phyloP scores from a whole-genome alignment of 192 early-diverging fungal genomes.

The Umbelopsis isabellina region DNA sequence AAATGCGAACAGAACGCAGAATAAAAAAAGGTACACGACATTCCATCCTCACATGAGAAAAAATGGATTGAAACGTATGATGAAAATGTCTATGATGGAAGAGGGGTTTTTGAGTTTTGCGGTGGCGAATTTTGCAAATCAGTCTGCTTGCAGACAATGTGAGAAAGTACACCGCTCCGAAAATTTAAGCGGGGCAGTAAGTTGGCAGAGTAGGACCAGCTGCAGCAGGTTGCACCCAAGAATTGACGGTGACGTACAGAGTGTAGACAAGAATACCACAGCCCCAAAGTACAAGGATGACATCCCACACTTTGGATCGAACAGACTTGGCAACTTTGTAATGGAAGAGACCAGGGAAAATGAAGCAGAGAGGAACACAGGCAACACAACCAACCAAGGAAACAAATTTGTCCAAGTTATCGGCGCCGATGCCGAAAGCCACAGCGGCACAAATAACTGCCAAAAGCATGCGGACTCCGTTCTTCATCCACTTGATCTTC shows the following conservation, averaged over 20 bases:
- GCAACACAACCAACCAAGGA: conserved; percentile 82
- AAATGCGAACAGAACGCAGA: too few species aligned
- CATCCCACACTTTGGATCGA: conserved; percentile 53
- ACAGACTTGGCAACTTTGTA: conserved; percentile 53
- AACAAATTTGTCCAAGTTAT: conserved; percentile 85
- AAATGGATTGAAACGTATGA: too few species aligned
- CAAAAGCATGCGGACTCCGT: conserved; percentile 66
- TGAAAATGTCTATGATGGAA: too few species aligned
- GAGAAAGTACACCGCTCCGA: too few species aligned
- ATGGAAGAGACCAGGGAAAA: conserved; percentile 89
- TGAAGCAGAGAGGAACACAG: conserved; percentile 72
- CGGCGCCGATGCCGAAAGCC: conserved; percentile 67
- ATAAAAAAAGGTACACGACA: too few species aligned
- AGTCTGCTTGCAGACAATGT: too few species aligned
- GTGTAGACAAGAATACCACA: conserved; percentile 74
- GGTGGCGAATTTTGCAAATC: too few species aligned
- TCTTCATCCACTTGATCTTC: conserved; percentile 72
- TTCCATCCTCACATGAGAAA: too few species aligned
- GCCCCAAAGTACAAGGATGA: conserved; percentile 65
- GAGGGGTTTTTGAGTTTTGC: too few species aligned
- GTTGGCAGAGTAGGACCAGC: conserved; percentile 14
- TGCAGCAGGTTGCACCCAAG: conserved; percentile 38
- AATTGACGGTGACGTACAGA: conserved; percentile 72
- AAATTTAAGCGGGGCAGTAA: conserved; percentile 24
- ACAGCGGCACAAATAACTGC: conserved; percentile 65